Base-by-base conservation (phyloP, 148 eudicot genomes). In the Rhododendron griersonianum region DNA sequence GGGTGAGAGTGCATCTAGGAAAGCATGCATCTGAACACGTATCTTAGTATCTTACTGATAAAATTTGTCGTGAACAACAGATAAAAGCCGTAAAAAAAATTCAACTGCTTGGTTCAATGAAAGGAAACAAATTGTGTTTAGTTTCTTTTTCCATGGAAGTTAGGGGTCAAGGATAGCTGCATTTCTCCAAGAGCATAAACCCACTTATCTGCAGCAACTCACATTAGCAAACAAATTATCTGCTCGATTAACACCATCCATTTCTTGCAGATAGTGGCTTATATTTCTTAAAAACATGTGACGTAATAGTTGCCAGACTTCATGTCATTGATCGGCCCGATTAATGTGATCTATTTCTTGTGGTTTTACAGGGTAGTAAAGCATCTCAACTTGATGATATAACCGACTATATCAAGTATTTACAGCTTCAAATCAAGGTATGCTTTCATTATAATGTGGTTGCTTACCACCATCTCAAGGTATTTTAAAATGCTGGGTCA, bases 361-460 rank as follows among this genome's bases (percentile, higher is more conserved):
- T 83, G 65, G 61, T 84, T 84, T 84, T 87, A 80, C 89, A 91
- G 93, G 90, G 88, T 55, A 67, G 83, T 73, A 84, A 84, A 89
- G 87, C 80, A 87, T 69, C 87, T 80, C 41, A 69, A 15, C 57
- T 90, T 44, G 91, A 89, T 79, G 84, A 90, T 65, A 80, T 84
- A 78, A 88, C 89, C 65, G 92, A 88, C 74, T 83, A 91, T 80
- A 86, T 91, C 84, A 87, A 91, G 82, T 83, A 81, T 86, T 81
- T 90, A 85, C 91, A 91, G 86, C 84, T 57, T 84, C 92, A 88
- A 83, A 45, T 91, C 37, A 90, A 88, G 92, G 93, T 89, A 89
- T 33, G 25, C 67, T 53, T 86, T 61, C 51, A 41, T 44, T 61
- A 51, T 71, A 25, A 50, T 11, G 80, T 19, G 48, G 53, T 48